Evolutionary conservation across 306 rosid genomes (phyloP), one percentile per base, ranked within the genome.

Genomic region (Alnus rubra): DNA sequence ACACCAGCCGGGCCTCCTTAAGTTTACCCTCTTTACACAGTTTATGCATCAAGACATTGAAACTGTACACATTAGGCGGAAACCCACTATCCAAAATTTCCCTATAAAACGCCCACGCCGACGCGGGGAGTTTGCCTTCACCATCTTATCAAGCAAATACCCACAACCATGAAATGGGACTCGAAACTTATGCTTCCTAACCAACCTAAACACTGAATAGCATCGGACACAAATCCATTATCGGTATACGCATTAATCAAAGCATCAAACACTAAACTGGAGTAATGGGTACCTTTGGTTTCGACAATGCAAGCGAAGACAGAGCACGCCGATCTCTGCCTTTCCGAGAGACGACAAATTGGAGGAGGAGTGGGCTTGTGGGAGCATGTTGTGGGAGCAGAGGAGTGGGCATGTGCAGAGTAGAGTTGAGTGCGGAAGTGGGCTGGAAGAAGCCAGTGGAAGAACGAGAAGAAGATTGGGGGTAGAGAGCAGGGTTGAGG

Each of bases 51-150:
- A 94, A 85, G 71, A 89, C 76, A 48, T 94, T 94, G 73, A 90
- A 94, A 79, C 54, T 73, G 47, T 79, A 83, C 52, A 84, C 88
- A 2, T 81, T 86, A 37, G 97, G 90, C 0, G 97, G 92, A 80
- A 76, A 94, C 64, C 94, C 96, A 82, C 56, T 83, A 82, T 87
- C 88, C 93, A 94, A 76, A 86, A 87, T 74, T 74, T 94, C 98
- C 76, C 73, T 82, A 78, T 74, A 89, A 54, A 89, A 92, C 1
- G n/a, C 74, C 98, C 97, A 92, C 2, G 80, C 82, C 15, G 51
- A 51, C 4, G 39, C 75, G 2, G 88, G 4, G 92, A 81, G 54
- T 84, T 74, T 16, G 84, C 30, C 69, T 75, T 89, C 76, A 85
- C 55, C 80, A 89, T 76, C 14, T 69, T 78, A 71, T 87, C 88